Conservation (phyloP, 176 grass and related monocot species). For the Phragmites australis region DNA sequence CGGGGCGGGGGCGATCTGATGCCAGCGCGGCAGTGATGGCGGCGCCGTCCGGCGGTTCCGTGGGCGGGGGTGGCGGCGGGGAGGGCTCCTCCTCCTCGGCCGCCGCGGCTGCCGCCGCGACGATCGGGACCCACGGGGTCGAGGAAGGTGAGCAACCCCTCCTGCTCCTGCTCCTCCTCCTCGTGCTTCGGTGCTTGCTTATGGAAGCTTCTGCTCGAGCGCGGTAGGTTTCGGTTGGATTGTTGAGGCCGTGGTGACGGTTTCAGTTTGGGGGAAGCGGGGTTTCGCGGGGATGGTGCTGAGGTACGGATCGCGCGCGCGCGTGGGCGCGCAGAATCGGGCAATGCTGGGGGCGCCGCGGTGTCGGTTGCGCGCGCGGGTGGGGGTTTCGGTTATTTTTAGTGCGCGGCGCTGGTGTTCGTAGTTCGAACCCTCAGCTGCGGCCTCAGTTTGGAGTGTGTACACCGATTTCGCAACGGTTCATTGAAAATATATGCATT, state of each 20-base stretch:
- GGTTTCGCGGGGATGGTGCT: not conserved
- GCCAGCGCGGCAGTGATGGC: conserved; percentile 41
- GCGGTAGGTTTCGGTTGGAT: conserved; percentile 20
- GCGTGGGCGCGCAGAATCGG: not conserved
- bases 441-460: not conserved
- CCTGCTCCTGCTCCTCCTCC: not conserved
- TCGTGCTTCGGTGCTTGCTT: not conserved
- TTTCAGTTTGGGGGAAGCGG: not conserved
- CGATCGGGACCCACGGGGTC: conserved; percentile 44
- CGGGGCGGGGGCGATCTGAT: conserved; percentile 40
- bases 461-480: not conserved
- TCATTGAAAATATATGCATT: not conserved
- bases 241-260: not conserved
- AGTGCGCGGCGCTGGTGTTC: not conserved
- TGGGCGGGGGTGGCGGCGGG: conserved; percentile 30
- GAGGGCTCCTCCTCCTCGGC: conserved; percentile 52
- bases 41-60: conserved; percentile 44
- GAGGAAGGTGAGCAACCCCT: conserved; percentile 59
- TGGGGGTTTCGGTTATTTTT: conserved; percentile 5
- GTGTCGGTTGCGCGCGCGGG: conserved; percentile 25
- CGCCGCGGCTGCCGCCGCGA: conserved; percentile 28
- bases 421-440: not conserved
- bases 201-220: not conserved
- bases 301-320: not conserved
- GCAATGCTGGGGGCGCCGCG: conserved; percentile 30